Percentiles rank a stretch among this genome's conserved stretches.
These are phyloP conservation scores for Parmelia sp. DNA, from an alignment of 495 filamentous ascomycete species.

Conservation along the genomic window DNA sequence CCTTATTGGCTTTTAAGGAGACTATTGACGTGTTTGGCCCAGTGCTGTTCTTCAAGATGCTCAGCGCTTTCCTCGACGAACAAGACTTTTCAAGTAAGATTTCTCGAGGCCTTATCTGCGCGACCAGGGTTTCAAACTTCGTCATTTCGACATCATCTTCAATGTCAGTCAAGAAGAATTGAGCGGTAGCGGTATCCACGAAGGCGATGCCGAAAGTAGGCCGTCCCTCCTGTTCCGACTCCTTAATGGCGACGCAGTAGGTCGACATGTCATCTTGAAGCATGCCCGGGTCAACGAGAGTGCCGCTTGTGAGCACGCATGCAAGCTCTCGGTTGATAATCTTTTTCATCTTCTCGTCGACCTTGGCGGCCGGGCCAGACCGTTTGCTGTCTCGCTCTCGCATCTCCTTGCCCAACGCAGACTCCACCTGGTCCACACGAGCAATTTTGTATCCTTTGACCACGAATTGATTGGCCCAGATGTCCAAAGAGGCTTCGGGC, in stretches of 20 bases:
- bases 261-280: conserved; percentile 97
- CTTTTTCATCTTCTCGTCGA: conserved; percentile 49
- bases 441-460: conserved; percentile 95
- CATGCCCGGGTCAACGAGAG: conserved; percentile 92
- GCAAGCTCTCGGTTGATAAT: conserved; percentile 87
- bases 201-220: conserved; percentile 90
- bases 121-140: conserved; percentile 96
- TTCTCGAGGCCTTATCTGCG: conserved; percentile 86
- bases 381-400: conserved; percentile 66
- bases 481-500: conserved; percentile 79
- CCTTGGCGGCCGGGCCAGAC: conserved; percentile 31
- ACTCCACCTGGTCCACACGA: conserved; percentile 92
- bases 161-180: conserved; percentile 89
- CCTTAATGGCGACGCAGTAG: conserved; percentile 95
- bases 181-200: conserved; percentile 91
- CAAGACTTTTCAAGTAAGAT: conserved; percentile 82
- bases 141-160: conserved; percentile 90
- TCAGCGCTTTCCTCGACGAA: conserved; percentile 73
- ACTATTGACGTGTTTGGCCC: conserved; percentile 93
- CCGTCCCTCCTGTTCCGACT: conserved; percentile 64
- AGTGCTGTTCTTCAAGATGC: conserved; percentile 97
- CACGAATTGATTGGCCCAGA: conserved; percentile 93
- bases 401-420: conserved; percentile 95
- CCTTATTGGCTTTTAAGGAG: conserved; percentile 74
- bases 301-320: conserved; percentile 85